Base-by-base conservation (phyloP, 345 rosid species). In the Cochlearia excelsa region DNA sequence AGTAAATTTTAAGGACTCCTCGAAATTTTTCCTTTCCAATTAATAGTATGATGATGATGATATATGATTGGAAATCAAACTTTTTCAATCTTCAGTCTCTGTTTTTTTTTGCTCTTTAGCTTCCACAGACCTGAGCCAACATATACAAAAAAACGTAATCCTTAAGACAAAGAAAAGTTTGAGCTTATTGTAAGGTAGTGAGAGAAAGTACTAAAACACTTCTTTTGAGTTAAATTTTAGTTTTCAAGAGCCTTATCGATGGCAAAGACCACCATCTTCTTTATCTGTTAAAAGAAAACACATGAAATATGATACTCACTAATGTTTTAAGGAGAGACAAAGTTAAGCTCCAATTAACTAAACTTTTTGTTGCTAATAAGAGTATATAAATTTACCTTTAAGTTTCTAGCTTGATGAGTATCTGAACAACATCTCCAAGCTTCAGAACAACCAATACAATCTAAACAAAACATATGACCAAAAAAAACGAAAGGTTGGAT, bases 281-380 rank as follows among this genome's bases (percentile, higher is more conserved):
- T 72, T 2, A 72, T 43, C 72, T 72, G 71, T 65, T 65, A 3
- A 33, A 35, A 4, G 8, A 38, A 38, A 38, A 4, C 41, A 38
- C 1, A 38, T 9, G 2, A 9, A 38, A 33, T 53, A 33, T 87
- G 81, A 43, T 75, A 84, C 66, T 80, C 85, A 54, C 80, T 46
- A 23, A 82, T 41, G 34, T 79, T 84, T 60, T 82, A 85, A 10
- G 91, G 91, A 2, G 91, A 82, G 40, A 82, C 85, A 23, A 84
- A 84, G 61, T 84, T 87, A 5, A 71, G 65, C 1, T 85, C 90
- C 8, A 37, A 37, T 37, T 37, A 5, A 37, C 5, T 0, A 6
- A 37, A 16, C 23, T 16, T 16, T 16, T 16, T 16, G 23, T 16
- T 16, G 23, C 23, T 16, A 16, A 16, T 16, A 16, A 16, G 23